Evolutionary conservation across 306 rosid genomes (phyloP), one percentile per base, ranked within the genome.

Genomic region (Cotoneaster glaucophyllus): DNA sequence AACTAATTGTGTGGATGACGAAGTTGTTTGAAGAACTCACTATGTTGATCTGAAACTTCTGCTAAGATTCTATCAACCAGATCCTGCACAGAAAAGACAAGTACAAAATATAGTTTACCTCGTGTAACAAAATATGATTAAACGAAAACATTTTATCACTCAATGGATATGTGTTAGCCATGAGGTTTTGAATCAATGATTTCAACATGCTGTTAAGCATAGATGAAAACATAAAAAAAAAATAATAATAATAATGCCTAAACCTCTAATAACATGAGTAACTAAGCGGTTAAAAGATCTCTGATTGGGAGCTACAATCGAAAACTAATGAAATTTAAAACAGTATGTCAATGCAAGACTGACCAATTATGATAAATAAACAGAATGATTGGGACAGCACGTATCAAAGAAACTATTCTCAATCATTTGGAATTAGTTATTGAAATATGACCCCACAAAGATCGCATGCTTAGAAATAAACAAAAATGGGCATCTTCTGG

Each of bases 61-160:
- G 84, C 74, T 66, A 92, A 80, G 81, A 96, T 90, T 78, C 97
- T 88, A 44, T 92, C 92, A 75, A 88, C 82, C 67, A 96, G 97
- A 82, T 90, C 99, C 99, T 96, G 82, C 86, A 80, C 34, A 77
- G 74, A 39, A 84, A 76, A 71, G 59, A 80, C n/a, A 79, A 48
- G 53, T 26, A 82, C 64, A 61, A 69, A 18, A 75, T 15, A 50
- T 17, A 41, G 71, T 28, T 59, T 41, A 61, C 57, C 58, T 43
- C 68, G 2, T 41, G 32, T 18, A 45, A 73, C 41, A 25, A 57
- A 39, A 25, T 26, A 25, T 8, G 19, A 41, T 14, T 14, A 73
- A 73, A 39, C 57, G 11, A 43, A 58, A 26, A 13, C 53, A 48
- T 32, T 59, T 25, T 53, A 73, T 58, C 25, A 59, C 58, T 18